These are phyloP conservation scores for Uronychia binucleata DNA, from an alignment of 73 alveolate genomes.

Conservation along the genomic window DNA sequence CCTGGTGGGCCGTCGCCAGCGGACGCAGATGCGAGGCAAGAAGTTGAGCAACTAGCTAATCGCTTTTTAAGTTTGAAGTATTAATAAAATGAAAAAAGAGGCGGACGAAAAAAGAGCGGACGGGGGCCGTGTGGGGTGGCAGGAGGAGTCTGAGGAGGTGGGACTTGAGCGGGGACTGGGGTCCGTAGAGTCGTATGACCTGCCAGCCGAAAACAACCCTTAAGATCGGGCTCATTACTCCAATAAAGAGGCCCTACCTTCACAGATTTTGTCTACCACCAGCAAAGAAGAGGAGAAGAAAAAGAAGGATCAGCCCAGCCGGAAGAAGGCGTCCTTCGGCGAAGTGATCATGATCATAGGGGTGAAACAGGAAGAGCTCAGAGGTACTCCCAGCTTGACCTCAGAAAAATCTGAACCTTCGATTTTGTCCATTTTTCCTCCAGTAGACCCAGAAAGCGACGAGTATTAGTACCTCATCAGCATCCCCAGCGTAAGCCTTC, in stretches of 20 bases:
- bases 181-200: no score
- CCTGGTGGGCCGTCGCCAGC: neutral
- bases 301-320: neutral
- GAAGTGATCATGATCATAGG: constrained; percentile 34
- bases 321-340: constrained; percentile 25
- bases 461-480: neutral
- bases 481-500: neutral
- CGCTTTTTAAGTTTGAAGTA: neutral
- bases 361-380: constrained; percentile 20
- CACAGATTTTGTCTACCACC: no score
- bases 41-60: neutral
- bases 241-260: no score
- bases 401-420: no score
- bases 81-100: neutral
- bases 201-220: no score
- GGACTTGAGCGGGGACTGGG: no score
- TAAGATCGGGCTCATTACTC: no score
- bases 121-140: no score
- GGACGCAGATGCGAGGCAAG: neutral
- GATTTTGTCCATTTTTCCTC: neutral
- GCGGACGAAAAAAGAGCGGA: neutral
- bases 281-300: neutral
- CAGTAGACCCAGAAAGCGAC: neutral
- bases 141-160: no score
- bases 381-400: no score